These are phyloP conservation scores for Zangia roseola DNA, from an alignment of 768 basidiomycete genomes.

Conservation along the genomic window DNA sequence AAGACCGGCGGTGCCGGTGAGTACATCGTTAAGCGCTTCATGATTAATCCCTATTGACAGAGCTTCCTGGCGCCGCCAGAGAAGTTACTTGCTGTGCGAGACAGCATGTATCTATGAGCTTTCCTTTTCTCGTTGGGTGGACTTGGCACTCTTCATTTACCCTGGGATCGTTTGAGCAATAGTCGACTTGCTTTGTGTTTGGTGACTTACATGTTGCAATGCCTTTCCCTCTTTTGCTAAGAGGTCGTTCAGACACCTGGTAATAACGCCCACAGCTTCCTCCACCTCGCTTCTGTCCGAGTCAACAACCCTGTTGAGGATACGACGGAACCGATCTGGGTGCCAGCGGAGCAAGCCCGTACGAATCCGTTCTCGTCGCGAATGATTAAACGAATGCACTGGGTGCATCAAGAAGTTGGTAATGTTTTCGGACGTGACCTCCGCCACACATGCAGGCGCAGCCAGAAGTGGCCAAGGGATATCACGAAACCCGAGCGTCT, in stretches of 20 bases:
- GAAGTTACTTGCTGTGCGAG: slow-evolving; percentile 6
- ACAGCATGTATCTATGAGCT: not conserved
- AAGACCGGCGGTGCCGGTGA: slow-evolving; percentile 4
- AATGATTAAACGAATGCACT: slow-evolving; percentile 55
- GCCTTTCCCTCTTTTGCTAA: slow-evolving; percentile 41
- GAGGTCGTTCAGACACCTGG: slow-evolving; percentile 65
- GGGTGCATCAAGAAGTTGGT: slow-evolving; percentile 61
- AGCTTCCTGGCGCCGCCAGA: slow-evolving; percentile 16
- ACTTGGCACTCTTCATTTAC: slow-evolving; percentile 14
- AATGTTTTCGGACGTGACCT: slow-evolving; percentile 56
- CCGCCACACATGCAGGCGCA: slow-evolving; percentile 42
- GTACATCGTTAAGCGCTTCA: slow-evolving; percentile 9
- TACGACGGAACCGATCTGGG: slow-evolving; percentile 69
- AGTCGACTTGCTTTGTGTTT: not conserved
- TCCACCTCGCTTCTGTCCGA: slow-evolving; percentile 55
- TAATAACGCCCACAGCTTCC: slow-evolving; percentile 63
- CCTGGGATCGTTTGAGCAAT: slow-evolving; percentile 10
- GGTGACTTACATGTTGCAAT: slow-evolving; percentile 18
- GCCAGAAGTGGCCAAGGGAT: slow-evolving; percentile 71
- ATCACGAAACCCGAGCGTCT: slow-evolving; percentile 52
- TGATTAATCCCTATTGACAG: slow-evolving; percentile 10
- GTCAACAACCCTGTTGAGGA: slow-evolving; percentile 51
- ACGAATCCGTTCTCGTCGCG: slow-evolving; percentile 65
- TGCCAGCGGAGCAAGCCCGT: slow-evolving; percentile 75
- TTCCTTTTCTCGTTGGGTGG: not conserved